These are phyloP conservation scores for Drechslera avenae DNA, from an alignment of 2,329 filamentous ascomycete species.

Conservation along the genomic window DNA sequence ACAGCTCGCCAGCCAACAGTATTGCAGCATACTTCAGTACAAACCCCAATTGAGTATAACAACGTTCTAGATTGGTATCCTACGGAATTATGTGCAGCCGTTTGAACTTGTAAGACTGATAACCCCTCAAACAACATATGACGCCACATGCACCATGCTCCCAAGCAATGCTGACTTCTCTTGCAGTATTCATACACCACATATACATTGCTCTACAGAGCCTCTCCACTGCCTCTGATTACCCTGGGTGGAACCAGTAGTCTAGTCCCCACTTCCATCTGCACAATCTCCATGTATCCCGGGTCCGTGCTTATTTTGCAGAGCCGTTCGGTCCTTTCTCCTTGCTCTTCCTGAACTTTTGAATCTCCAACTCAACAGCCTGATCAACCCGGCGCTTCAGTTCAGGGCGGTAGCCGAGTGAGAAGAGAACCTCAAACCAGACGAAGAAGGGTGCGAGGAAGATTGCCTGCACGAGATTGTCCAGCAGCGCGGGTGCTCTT, in stretches of 20 bases:
- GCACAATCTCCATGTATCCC: neutral
- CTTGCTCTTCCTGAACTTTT: conserved; percentile 69
- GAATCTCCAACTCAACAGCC: conserved; percentile 75
- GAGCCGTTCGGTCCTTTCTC: conserved; percentile 48
- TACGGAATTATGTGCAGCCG: conserved; percentile 6
- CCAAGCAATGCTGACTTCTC: conserved; percentile 27
- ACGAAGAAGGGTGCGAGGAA: conserved; percentile 96
- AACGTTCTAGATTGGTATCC: conserved; percentile 15
- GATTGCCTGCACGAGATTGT: conserved; percentile 89
- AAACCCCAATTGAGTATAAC: neutral
- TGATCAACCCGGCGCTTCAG: conserved; percentile 80
- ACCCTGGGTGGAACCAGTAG: conserved; percentile 1
- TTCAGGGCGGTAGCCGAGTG: conserved; percentile 85
- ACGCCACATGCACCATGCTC: conserved; percentile 31
- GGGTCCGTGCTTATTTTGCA: conserved; percentile 20
- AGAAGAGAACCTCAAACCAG: conserved; percentile 93
- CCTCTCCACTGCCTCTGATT: neutral
- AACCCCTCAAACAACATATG: conserved; percentile 2
- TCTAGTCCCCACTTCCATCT: neutral
- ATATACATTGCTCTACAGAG: neutral
- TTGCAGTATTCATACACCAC: conserved; percentile 12
- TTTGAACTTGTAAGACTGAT: neutral
- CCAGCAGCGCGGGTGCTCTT: conserved; percentile 83
- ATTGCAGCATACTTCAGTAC: too few species aligned
- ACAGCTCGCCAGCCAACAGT: too few species aligned